Base-by-base conservation (phyloP, 495 filamentous ascomycete species). In the Penicillium atrosanguineum region DNA sequence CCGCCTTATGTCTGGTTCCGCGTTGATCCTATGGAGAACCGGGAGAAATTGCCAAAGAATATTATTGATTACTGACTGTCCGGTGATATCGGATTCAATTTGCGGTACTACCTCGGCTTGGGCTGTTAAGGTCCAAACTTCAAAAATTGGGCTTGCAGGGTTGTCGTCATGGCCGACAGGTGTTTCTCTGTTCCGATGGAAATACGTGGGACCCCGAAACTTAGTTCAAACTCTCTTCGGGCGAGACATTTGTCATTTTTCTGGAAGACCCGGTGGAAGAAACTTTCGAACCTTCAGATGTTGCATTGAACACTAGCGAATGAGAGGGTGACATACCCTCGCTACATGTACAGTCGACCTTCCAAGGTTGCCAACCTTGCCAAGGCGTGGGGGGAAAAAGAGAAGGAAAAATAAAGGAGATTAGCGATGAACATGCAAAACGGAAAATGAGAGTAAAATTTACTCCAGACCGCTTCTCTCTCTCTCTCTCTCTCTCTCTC, bases 141-240 rank as follows among this genome's bases (percentile, higher is more conserved):
- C 31, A 14, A 34, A 34, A 14, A 12, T 34, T 12, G 14, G 31
- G 8, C 31, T 4, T 14, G 31, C 31, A 34, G 1, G 31, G 31
- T 5, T 48, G 38, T 2, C 23, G 23, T 23, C 23, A 23, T 23
- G 44, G 18, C 37, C 44, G 12, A 31, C 28, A 9, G 7, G 7
- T 12, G 31, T 2, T 14, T 9, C 28, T 9, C 1, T 26, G 37
- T 8, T 9, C 21, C 9, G 8, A 15, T 34, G 47, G 21, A 29
- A 16, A 14, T 6, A 39, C 39, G 53, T 57, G 54, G 54, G 50
- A 54, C 50, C 16, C 25, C 46, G 29, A 57, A 61, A 51, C 50
- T 60, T 46, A 25, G 45, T 45, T 19, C 6, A 56, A 53, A 52
- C 28, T 59, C 29, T 47, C 46, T 49, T 48, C 3, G n/a, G 41